phyloP scores from a whole-genome alignment of 2,329 filamentous ascomycete genomes.

The Trichoderma citrinoviride region DNA sequence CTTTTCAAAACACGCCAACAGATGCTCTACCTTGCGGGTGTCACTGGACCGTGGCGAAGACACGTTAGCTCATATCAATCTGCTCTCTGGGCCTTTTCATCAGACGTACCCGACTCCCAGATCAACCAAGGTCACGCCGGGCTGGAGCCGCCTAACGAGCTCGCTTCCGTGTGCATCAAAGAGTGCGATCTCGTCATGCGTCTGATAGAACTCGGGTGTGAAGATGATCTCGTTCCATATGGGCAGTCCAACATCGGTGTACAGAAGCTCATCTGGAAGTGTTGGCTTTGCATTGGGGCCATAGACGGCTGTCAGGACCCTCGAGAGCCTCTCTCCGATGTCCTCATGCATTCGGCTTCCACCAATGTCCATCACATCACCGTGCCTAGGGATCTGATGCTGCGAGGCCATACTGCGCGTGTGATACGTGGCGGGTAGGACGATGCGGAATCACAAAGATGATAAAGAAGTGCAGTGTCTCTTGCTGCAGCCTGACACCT shows the following conservation, averaged over 20 bases:
- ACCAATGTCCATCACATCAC: constrained; percentile 40
- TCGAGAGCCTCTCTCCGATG: constrained; percentile 31
- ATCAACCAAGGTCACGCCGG: constrained; percentile 39
- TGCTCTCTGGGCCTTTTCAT: background rate
- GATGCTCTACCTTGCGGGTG: constrained; percentile 41
- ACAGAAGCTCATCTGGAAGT: constrained; percentile 42
- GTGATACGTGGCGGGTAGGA: background rate
- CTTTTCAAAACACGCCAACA: constrained; percentile 38
- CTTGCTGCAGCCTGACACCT: background rate
- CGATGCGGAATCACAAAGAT: background rate
- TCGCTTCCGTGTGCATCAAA: constrained; percentile 38
- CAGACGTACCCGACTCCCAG: constrained; percentile 42
- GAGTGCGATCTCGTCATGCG: constrained; percentile 40
- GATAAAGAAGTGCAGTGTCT: background rate
- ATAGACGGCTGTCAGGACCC: constrained; percentile 29
- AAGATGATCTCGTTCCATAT: constrained; percentile 45
- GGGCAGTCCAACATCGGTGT: constrained; percentile 38
- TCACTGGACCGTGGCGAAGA: constrained; percentile 32
- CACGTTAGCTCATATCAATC: background rate
- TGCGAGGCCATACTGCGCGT: constrained; percentile 1
- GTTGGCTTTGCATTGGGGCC: constrained; percentile 29
- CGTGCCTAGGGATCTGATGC: constrained; percentile 27
- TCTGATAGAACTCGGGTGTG: constrained; percentile 42
- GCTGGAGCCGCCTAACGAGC: constrained; percentile 33
- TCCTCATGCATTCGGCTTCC: constrained; percentile 35